Percentiles rank a stretch among this genome's conserved stretches.
Conservation (phyloP, 2,329 filamentous ascomycete genomes). For the Paracorniculantispora psalliotae region DNA sequence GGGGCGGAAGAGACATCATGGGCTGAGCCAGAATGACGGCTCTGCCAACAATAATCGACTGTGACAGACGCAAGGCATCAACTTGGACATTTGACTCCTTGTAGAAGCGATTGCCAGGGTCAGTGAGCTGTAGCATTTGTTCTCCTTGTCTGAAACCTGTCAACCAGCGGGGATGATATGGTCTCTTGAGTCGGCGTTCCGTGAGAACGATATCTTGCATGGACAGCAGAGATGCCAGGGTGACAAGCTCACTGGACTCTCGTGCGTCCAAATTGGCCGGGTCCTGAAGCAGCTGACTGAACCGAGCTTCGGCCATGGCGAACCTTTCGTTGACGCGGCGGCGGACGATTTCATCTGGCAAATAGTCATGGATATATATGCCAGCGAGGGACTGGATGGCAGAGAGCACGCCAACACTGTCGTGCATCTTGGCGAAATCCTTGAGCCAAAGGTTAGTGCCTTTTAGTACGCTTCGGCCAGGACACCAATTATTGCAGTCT, state of each 20-base stretch:
- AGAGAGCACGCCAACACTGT: slow-evolving; percentile 28
- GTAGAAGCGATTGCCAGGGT: slow-evolving; percentile 34
- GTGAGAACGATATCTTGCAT: slow-evolving; percentile 37
- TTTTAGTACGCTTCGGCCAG: slow-evolving; percentile 33
- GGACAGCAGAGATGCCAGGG: slow-evolving; percentile 32
- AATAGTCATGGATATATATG: slow-evolving; percentile 38
- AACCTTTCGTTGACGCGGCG: slow-evolving; percentile 31
- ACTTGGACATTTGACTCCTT: slow-evolving; percentile 29
- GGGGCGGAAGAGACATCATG: slow-evolving; percentile 29
- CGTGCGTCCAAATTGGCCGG: slow-evolving; percentile 18
- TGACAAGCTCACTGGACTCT: slow-evolving; percentile 30
- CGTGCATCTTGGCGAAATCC: slow-evolving; percentile 36
- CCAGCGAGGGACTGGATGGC: slow-evolving; percentile 38
- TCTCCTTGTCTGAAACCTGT: slow-evolving; percentile 33
- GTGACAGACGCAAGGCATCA: slow-evolving; percentile 30
- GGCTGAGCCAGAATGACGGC: slow-evolving; percentile 36
- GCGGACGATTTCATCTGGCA: slow-evolving; percentile 28
- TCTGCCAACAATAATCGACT: slow-evolving; percentile 36
- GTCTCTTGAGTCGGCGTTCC: slow-evolving; percentile 31
- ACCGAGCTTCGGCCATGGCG: slow-evolving; percentile 25
- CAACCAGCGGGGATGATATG: slow-evolving; percentile 32
- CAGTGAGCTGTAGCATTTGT: slow-evolving; percentile 29
- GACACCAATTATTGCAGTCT: slow-evolving; percentile 38
- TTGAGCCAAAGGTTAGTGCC: slow-evolving; percentile 36
- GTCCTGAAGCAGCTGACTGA: slow-evolving; percentile 25